phyloP scores from a whole-genome alignment of 169 alveolate species.

The Cryptosporidium ryanae region DNA sequence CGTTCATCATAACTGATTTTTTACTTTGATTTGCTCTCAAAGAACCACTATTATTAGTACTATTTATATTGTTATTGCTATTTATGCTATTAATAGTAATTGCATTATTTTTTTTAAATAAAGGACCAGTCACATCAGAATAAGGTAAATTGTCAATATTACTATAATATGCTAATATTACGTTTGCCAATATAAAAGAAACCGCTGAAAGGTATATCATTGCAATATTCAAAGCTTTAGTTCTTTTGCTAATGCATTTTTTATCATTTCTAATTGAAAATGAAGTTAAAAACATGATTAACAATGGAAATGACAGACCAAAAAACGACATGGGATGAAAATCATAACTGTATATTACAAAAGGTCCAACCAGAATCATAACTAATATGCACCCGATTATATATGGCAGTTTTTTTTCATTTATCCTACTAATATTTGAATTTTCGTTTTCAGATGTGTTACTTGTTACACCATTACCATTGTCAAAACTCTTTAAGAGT shows the following conservation, averaged over 20 bases:
- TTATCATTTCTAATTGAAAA: not conserved
- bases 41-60: not conserved
- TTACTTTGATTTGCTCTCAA: not conserved
- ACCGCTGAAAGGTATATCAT: conserved; percentile 37
- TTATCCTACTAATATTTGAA: not conserved
- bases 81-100: too few relatives aligned
- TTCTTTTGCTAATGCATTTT: not conserved
- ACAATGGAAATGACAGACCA: conserved; percentile 65
- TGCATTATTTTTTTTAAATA: too few relatives aligned
- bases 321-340: conserved; percentile 53
- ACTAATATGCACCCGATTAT: conserved; percentile 16
- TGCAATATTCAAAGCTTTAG: conserved; percentile 1
- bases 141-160: conserved; percentile 16
- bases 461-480: not conserved
- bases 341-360: conserved; percentile 53
- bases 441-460: not conserved
- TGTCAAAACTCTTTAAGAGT: conserved; percentile 17
- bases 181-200: conserved; percentile 53
- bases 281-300: conserved; percentile 38
- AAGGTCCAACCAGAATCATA: conserved; percentile 32
- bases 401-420: not conserved
- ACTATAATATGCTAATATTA: conserved; percentile 53
- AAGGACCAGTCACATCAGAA: not conserved
- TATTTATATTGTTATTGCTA: too few relatives aligned
- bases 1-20: not conserved